Evolutionary conservation across 2,329 filamentous ascomycete genomes (phyloP).

Genomic region (Immersiporthe knoxdaviesiana): DNA sequence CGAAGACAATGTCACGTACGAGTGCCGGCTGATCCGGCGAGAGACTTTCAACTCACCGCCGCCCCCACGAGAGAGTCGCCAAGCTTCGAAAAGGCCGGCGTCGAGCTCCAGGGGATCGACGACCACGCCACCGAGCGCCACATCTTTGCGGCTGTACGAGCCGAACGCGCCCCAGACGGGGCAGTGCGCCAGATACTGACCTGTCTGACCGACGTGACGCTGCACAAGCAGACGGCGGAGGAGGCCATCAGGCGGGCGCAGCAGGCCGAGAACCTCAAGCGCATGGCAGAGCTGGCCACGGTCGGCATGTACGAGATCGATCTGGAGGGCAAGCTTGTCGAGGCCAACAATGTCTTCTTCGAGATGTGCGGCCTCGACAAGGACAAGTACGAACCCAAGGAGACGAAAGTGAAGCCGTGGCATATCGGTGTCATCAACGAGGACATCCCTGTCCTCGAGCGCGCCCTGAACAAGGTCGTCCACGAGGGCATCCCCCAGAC

Average conservation of each 20-base stretch:
- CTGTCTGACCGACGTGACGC: constrained; percentile 55
- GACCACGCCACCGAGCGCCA: constrained; percentile 44
- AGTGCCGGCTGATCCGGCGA: constrained; percentile 44
- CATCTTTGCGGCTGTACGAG: constrained; percentile 52
- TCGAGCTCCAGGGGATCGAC: constrained; percentile 40
- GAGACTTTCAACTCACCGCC: constrained; percentile 38
- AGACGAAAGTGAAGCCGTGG: constrained; percentile 48
- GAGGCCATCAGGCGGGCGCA: constrained; percentile 53
- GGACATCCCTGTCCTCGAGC: constrained; percentile 46
- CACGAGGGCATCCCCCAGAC: constrained; percentile 48
- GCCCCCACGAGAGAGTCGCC: constrained; percentile 40
- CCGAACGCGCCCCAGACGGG: constrained; percentile 49
- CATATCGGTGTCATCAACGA: constrained; percentile 49
- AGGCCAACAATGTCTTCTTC: constrained; percentile 58
- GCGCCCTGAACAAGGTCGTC: constrained; percentile 45
- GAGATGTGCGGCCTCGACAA: constrained; percentile 55
- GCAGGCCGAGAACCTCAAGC: constrained; percentile 56
- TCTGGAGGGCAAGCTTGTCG: constrained; percentile 51
- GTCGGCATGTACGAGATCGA: constrained; percentile 60
- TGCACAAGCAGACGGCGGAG: constrained; percentile 53
- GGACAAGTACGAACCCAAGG: constrained; percentile 40
- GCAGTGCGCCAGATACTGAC: constrained; percentile 50
- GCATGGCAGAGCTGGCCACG: constrained; percentile 57
- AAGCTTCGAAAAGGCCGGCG: constrained; percentile 41
- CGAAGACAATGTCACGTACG: constrained; percentile 47